Base-by-base conservation (phyloP, 2,329 filamentous ascomycete genomes). In the Huntiella moniliformis region DNA sequence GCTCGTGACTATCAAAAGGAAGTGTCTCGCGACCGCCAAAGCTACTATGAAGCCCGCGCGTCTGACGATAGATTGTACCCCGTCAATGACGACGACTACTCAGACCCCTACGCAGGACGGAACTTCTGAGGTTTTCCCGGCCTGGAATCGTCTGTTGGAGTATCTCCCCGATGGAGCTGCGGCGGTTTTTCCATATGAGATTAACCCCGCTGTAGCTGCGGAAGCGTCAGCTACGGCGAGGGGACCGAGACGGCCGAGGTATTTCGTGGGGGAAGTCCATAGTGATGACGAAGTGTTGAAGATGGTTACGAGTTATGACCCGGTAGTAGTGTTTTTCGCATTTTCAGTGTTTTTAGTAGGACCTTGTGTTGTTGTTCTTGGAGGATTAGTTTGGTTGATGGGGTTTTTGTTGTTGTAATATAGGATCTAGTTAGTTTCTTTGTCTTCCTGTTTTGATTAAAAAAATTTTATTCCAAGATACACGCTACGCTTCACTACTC, bases 1-100 rank as follows among this genome's bases (percentile, higher is more conserved):
- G 47, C 47, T 17, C 34, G 47, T 13, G 47, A 49, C 38, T 49
- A 49, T 35, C 43, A 45, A 12, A 49, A 46, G 39, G 47, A 46
- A 28, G 43, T 46, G 5, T 46, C 43, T 13, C 43, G 43, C 3
- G 47, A 49, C 15, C 38, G 43, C 3, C 18, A 18, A 16, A 42
- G 38, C 34, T 49, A 49, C 43, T 35, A 46, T 18, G 43, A 49
- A 6, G 47, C 47, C 4, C 47, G 47, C 5, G 28, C 42, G 2
- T 49, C 47, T n/a, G 43, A 43, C 11, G 47, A 49, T 17, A 18
- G 43, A 35, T 16, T 49, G 11, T 49, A 46, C 16, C 16, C 13
- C 1, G 13, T 46, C 11, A 13, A 42, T 11, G 47, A 49, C 15
- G 47, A 49, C 4, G 13, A 42, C 15, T 49, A 46, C 18, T 5